Base-by-base conservation (phyloP, 768 basidiomycete genomes). In the Pleurotus sapidus region DNA sequence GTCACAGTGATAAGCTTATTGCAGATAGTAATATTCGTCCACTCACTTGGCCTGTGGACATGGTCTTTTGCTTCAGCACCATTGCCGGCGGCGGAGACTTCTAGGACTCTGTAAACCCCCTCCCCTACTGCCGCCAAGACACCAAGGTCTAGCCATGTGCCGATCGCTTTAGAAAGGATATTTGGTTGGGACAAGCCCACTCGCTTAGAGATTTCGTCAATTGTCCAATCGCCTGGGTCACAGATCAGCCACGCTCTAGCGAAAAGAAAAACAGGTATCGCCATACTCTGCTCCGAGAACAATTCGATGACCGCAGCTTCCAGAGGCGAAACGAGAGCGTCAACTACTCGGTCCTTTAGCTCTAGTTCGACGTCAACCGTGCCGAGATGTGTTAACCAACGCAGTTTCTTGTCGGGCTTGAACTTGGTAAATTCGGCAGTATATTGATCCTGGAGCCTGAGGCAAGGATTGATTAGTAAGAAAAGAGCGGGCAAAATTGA, bases 221-320 rank as follows among this genome's bases (percentile, higher is more conserved):
- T 72, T 1, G 79, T 77, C 93, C 90, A 93, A 1, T 77, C 71
- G 61, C 81, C 89, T 93, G 55, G n/a, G 34, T 24, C 40, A 49
- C n/a, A 43, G 20, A 9, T 34, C 8, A 34, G 30, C 30, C 30
- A 34, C 30, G 8, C 8, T 3, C 8, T 34, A 34, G 8, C 30
- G 9, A 27, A n/a, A n/a, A n/a, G 4, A 9, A 11, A 30, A 9
- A 34, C 11, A 9, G 8, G 30, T 7, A 34, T 7, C 3, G 5
- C 27, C 7, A 20, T 27, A 87, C 93, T 75, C 69, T 86, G 83
- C 57, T 86, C 77, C 0, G 85, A 86, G 67, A 98, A 97, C 3
- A 93, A 75, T 63, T 95, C 93, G 49, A 95, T 86, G 58, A 96
- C 84, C 1, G 93, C 89, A 7, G 96, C 97, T 67, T 98, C 95